These are phyloP conservation scores for Maudiozyma barnettii DNA, from an alignment of 805 yeast species.

Conservation along the genomic window DNA sequence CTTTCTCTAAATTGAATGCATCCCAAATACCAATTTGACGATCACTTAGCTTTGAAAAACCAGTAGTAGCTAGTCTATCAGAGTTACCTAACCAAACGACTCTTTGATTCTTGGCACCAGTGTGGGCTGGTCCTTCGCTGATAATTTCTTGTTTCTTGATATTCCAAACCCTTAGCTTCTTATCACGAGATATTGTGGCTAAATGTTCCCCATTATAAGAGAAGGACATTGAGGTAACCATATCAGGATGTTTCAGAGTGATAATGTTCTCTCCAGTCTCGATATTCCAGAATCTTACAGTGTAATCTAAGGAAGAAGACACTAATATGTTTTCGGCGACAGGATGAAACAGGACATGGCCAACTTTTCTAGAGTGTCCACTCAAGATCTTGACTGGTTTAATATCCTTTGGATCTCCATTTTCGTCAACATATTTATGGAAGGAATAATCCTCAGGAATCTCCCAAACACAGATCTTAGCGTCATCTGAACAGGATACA, in stretches of 20 bases:
- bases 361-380: constrained; percentile 93
- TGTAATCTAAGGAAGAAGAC: constrained; percentile 81
- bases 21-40: constrained; percentile 97
- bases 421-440: constrained; percentile 43
- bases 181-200: constrained; percentile 88
- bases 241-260: constrained; percentile 77
- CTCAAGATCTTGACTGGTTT: constrained; percentile 57
- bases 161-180: constrained; percentile 86
- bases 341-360: constrained; percentile 86
- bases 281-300: constrained; percentile 86
- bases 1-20: constrained; percentile 56
- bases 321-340: constrained; percentile 80
- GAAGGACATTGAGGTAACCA: constrained; percentile 88
- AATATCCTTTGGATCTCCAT: constrained; percentile 57
- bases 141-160: constrained; percentile 62
- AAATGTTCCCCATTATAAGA: constrained; percentile 79
- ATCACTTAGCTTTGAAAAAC: constrained; percentile 85
- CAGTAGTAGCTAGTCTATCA: constrained; percentile 84
- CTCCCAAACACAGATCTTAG: constrained; percentile 75
- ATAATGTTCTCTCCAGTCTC: constrained; percentile 60
- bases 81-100: constrained; percentile 84
- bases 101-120: constrained; percentile 87
- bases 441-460: constrained; percentile 77
- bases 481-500: constrained; percentile 76
- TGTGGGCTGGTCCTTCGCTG: constrained; percentile 81